phyloP scores from a whole-genome alignment of 495 filamentous ascomycete genomes.

The Pseudoneurospora amorphoporcata region DNA sequence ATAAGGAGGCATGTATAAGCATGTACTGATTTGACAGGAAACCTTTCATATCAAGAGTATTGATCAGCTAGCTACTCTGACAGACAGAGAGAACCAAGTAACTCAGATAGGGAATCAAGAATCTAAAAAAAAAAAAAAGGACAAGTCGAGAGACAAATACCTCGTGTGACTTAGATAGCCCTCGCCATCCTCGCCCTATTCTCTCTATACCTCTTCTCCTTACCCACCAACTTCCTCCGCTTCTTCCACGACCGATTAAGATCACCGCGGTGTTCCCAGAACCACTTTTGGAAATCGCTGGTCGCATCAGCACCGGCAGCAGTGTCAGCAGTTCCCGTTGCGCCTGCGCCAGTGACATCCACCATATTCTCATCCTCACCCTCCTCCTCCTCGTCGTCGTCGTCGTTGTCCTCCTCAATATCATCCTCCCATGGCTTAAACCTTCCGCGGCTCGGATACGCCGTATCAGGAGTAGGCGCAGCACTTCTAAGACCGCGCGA shows the following conservation, averaged over 20 bases:
- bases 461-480: constrained; percentile 90
- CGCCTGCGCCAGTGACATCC: constrained; percentile 22
- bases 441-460: constrained; percentile 48
- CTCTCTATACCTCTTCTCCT: constrained; percentile 80
- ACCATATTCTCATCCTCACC: constrained; percentile 18
- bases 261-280: constrained; percentile 85
- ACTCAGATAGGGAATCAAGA: not conserved
- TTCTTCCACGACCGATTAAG: constrained; percentile 88
- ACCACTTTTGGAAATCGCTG: constrained; percentile 77
- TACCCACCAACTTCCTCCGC: constrained; percentile 64
- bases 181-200: constrained; percentile 53
- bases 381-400: constrained; percentile 27
- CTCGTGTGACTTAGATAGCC: constrained; percentile 21
- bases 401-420: constrained; percentile 26
- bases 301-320: constrained; percentile 19
- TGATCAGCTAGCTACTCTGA: not conserved
- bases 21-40: not conserved
- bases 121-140: too few species aligned
- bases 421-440: constrained; percentile 41
- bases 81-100: not conserved
- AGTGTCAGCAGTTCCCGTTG: constrained; percentile 1
- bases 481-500: constrained; percentile 65
- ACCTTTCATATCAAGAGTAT: not conserved
- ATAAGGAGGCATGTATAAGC: not conserved
- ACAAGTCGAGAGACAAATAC: not conserved